Conservation (phyloP, 768 basidiomycete species). For the Phlegmacium glaucopus region DNA sequence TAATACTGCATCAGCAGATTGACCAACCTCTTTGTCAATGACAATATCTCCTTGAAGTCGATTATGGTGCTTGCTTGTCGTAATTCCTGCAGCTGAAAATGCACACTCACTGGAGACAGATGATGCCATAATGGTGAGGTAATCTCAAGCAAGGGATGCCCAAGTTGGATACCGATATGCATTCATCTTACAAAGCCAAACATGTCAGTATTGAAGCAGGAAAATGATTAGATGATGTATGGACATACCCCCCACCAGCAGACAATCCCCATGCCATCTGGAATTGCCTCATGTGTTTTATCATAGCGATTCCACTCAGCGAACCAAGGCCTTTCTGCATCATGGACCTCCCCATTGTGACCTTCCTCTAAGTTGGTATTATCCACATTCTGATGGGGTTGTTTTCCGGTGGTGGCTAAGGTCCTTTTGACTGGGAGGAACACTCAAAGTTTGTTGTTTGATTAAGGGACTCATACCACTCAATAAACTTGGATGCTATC, state of each 20-base stretch:
- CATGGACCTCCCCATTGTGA: neutral
- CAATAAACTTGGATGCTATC: neutral
- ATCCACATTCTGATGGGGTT: neutral
- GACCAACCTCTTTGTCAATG: too few relatives aligned
- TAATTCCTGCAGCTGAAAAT: neutral
- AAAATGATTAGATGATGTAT: neutral
- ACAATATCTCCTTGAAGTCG: too few relatives aligned
- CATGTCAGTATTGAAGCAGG: too few relatives aligned
- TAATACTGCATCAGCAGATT: too few relatives aligned
- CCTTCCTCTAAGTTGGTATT: neutral
- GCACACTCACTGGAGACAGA: neutral
- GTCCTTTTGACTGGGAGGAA: neutral
- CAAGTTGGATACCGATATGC: neutral
- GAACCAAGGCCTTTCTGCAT: neutral
- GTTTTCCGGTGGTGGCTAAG: too few relatives aligned
- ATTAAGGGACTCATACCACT: neutral
- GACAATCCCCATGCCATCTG: neutral
- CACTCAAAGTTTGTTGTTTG: neutral
- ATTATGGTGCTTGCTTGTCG: too few relatives aligned
- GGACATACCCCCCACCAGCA: neutral
- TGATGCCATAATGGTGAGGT: neutral
- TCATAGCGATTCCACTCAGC: neutral
- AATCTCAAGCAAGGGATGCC: neutral
- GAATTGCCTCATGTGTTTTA: neutral
- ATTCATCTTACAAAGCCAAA: neutral